Evolutionary conservation across 2,329 filamentous ascomycete genomes (phyloP).

Genomic region (Hypoxylon sp.): DNA sequence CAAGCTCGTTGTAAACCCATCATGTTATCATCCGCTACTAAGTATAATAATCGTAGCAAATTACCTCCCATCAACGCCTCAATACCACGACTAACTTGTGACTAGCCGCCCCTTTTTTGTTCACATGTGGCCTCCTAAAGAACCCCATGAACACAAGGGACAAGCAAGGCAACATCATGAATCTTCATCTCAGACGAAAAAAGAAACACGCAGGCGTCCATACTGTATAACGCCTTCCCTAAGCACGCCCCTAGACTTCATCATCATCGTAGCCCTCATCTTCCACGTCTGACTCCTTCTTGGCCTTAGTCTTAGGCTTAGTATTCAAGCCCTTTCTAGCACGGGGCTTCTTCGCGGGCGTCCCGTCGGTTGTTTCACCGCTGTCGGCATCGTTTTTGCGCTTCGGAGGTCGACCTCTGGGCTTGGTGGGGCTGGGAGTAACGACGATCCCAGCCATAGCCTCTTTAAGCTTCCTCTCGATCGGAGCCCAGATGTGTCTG

Average conservation of each 20-base stretch:
- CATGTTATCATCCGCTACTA: neutral
- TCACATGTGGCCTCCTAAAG: neutral
- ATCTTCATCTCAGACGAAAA: neutral
- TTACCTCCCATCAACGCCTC: constrained; percentile 4
- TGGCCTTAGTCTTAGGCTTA: neutral
- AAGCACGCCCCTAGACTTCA: constrained; percentile 19
- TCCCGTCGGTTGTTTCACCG: neutral
- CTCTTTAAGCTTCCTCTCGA: constrained; percentile 32
- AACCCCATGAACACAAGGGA: neutral
- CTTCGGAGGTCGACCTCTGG: constrained; percentile 16
- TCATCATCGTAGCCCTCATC: constrained; percentile 11
- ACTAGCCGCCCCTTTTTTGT: neutral
- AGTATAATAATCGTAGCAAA: neutral
- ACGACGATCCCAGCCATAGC: neutral
- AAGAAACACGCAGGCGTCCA: neutral
- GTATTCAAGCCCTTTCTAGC: constrained; percentile 8
- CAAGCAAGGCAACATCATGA: neutral
- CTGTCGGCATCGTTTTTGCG: constrained; percentile 20
- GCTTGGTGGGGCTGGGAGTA: neutral
- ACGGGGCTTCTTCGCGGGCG: constrained; percentile 32
- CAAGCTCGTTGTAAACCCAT: neutral
- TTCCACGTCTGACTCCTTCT: constrained; percentile 28
- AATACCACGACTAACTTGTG: neutral
- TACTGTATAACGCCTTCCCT: neutral
- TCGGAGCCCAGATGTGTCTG: constrained; percentile 32